A percentile compares a stretch with the other conserved stretches of the same genome.
Conservation (phyloP, 2,329 filamentous ascomycete species). For the Aspergillus fischeri region DNA sequence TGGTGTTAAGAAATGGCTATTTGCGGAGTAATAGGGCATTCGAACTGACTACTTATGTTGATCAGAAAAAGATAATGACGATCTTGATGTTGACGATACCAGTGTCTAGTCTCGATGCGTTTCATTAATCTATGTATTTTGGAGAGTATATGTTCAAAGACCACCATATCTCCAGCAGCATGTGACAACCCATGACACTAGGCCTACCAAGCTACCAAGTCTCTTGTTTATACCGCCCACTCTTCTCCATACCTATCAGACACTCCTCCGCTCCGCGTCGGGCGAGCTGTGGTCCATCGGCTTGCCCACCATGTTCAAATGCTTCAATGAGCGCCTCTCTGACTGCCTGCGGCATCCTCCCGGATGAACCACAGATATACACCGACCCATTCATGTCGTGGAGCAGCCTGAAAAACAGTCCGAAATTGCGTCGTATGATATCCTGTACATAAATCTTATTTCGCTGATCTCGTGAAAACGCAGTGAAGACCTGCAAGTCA, state of each 20-base stretch:
- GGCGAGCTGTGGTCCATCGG: slow-evolving; percentile 29
- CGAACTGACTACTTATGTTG: not conserved
- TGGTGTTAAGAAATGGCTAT: not conserved
- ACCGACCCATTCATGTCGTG: slow-evolving; percentile 49
- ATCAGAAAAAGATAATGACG: not conserved
- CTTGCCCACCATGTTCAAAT: slow-evolving; percentile 48
- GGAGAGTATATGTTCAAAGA: not conserved
- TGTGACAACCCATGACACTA: not conserved
- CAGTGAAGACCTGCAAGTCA: slow-evolving; percentile 54
- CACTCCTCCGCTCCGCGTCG: slow-evolving; percentile 53
- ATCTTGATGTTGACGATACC: not conserved
- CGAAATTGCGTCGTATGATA: slow-evolving; percentile 50
- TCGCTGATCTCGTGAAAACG: slow-evolving; percentile 67
- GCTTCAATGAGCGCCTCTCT: slow-evolving; percentile 62
- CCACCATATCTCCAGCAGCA: not conserved
- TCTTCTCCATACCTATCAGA: slow-evolving; percentile 57
- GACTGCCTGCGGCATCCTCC: slow-evolving; percentile 68
- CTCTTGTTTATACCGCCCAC: slow-evolving; percentile 62
- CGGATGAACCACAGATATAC: slow-evolving; percentile 55
- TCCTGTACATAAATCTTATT: slow-evolving; percentile 67
- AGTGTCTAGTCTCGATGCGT: slow-evolving; percentile 2
- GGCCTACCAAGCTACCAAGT: slow-evolving; percentile 52
- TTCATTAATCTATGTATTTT: not conserved
- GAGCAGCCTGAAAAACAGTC: slow-evolving; percentile 50
- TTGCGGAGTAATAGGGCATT: not conserved